Evolutionary conservation across 2,329 filamentous ascomycete species (phyloP), one percentile per base, ranked within the genome.

Genomic region (Pseudogymnoascus sp.): DNA sequence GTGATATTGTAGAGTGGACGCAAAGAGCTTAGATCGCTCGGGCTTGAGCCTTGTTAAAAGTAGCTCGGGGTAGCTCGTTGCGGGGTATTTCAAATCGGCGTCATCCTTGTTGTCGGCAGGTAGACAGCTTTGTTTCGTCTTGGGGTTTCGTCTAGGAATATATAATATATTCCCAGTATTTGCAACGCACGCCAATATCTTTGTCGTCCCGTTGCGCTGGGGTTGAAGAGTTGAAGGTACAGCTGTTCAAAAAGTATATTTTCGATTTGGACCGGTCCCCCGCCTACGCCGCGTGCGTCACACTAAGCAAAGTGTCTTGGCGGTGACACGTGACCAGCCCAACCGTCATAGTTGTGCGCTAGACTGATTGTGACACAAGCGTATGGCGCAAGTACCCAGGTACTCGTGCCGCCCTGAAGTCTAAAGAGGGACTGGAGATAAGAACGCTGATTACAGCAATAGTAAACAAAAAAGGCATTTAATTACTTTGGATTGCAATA

Each of bases 21-120:
- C 51, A 57, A 57, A 21, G 29, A 57, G 51, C 51, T 8, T 57
- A 57, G 51, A 36, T 57, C 29, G 26, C 29, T 57, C 51, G 16
- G 51, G 21, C 4, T 47, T 11, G 21, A 47, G 42, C 42, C 51
- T 31, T 18, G 51, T 34, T 57, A 21, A 16, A 16, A 16, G 26
- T 54, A 16, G 51, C 29, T 57, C 51, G 51, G 29, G 51, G 51
- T 57, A 57, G 51, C 51, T 57, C 51, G 51, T 57, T 57, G 51
- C 51, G 51, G 51, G 51, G 51, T 57, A 57, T 57, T 57, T 57
- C 51, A 57, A 36, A 34, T 34, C 51, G 8, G 29, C 29, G 16
- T 57, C 51, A 57, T 57, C 51, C 26, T 57, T 57, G 51, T 57
- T 29, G 51, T 57, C 29, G 51, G n/a, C 5, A 12, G 51, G 51